Evolutionary conservation across 345 rosid species (phyloP).

Genomic region (Eutrema yunnanense): DNA sequence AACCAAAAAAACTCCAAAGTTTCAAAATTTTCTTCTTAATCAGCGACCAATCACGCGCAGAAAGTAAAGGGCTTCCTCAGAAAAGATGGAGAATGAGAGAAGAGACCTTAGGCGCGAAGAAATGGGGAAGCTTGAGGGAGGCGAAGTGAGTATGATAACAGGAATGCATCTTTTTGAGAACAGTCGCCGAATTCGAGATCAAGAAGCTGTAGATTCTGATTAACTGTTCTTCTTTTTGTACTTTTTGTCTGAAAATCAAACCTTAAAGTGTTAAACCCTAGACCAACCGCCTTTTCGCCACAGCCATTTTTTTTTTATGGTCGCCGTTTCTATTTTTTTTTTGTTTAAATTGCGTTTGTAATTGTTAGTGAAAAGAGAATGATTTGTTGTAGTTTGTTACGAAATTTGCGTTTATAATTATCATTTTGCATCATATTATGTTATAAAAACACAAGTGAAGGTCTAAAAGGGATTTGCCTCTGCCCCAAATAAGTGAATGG

Average conservation of each 20-base stretch:
- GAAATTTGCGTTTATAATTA: too few species aligned
- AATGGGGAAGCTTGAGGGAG: slow-evolving; percentile 34
- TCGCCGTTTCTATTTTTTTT: neutral
- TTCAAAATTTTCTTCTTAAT: neutral
- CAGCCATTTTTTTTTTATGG: neutral
- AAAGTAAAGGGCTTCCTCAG: neutral
- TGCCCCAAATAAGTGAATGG: neutral
- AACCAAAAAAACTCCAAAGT: neutral
- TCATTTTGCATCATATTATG: neutral
- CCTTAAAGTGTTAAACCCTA: slow-evolving; percentile 10
- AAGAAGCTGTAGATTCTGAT: neutral
- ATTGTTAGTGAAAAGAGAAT: neutral
- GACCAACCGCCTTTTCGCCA: neutral
- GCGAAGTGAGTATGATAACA: slow-evolving; percentile 29
- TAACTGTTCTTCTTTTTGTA: neutral
- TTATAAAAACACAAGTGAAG: neutral
- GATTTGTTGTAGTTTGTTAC: neutral
- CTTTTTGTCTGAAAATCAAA: slow-evolving; percentile 3
- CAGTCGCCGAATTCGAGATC: neutral
- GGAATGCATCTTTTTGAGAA: slow-evolving; percentile 23
- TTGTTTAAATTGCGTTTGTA: neutral
- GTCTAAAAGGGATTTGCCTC: neutral
- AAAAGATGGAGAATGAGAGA: neutral
- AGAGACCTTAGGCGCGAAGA: slow-evolving; percentile 35
- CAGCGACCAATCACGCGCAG: neutral